Percentiles rank a stretch among this genome's conserved stretches.
These are phyloP conservation scores for Trifolium fragiferum DNA, from an alignment of 306 rosid species.

Conservation along the genomic window DNA sequence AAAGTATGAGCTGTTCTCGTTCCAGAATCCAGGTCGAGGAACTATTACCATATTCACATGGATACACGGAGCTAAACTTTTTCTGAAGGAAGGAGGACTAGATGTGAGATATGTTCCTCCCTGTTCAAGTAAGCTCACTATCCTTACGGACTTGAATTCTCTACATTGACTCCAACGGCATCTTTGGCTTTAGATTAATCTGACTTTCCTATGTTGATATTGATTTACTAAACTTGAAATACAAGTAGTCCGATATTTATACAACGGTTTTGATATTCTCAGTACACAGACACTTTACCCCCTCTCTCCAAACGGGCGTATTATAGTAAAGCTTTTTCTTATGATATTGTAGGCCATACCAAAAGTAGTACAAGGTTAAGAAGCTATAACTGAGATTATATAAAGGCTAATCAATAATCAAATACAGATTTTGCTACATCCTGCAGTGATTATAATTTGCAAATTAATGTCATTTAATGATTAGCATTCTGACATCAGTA, in stretches of 20 bases:
- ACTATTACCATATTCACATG: slow-evolving; percentile 84
- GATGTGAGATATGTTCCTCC: slow-evolving; percentile 37
- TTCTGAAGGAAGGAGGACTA: slow-evolving; percentile 58
- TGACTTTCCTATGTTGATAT: background rate
- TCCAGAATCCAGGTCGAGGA: slow-evolving; percentile 91
- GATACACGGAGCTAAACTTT: slow-evolving; percentile 95
- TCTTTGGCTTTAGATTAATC: background rate
- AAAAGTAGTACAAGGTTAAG: background rate
- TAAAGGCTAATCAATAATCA: slow-evolving; percentile 3
- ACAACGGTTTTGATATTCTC: background rate
- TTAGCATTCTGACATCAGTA: background rate
- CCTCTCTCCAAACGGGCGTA: too few species aligned
- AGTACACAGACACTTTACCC: too few species aligned
- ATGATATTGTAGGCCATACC: background rate
- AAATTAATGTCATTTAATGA: slow-evolving; percentile 1
- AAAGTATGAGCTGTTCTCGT: slow-evolving; percentile 82
- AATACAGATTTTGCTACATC: background rate
- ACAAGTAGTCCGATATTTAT: background rate
- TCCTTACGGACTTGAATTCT: background rate
- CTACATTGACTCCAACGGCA: background rate
- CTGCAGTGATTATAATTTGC: background rate
- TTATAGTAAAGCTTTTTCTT: background rate
- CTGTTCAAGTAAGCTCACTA: slow-evolving; percentile 52
- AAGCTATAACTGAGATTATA: background rate
- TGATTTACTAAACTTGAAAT: background rate